Percentiles rank a stretch among this genome's conserved stretches.
Evolutionary conservation across 2,329 filamentous ascomycete species (phyloP).

Genomic region (Sclerotinia minor): DNA sequence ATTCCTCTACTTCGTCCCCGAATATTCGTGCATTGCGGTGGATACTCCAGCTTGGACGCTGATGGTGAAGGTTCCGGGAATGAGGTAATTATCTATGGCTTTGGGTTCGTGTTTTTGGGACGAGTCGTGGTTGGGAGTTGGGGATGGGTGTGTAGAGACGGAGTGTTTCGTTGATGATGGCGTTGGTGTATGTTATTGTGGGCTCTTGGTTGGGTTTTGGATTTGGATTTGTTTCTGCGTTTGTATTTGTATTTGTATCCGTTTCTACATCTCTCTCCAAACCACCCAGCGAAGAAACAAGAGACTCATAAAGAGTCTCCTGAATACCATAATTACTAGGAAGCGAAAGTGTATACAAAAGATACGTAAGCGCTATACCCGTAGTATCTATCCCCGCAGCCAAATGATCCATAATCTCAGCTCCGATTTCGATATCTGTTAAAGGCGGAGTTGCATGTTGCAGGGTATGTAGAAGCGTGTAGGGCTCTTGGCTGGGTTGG

Average conservation of each 20-base stretch:
- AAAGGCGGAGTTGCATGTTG: conserved; percentile 47
- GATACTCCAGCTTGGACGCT: conserved; percentile 63
- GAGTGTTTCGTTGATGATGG: conserved; percentile 61
- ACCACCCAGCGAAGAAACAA: not conserved
- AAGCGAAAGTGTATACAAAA: conserved; percentile 70
- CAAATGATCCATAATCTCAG: conserved; percentile 70
- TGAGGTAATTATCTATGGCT: conserved; percentile 54
- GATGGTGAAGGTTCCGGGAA: conserved; percentile 57
- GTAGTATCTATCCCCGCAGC: conserved; percentile 72
- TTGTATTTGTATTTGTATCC: not conserved
- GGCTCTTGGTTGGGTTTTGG: conserved; percentile 39
- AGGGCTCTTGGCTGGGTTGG: conserved; percentile 50
- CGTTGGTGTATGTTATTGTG: conserved; percentile 59
- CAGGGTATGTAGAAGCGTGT: conserved; percentile 59
- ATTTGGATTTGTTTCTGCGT: not conserved
- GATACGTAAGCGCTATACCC: conserved; percentile 66
- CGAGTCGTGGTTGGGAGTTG: conserved; percentile 64
- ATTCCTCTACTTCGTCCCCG: conserved; percentile 68
- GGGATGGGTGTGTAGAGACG: conserved; percentile 65
- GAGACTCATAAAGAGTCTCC: conserved; percentile 47
- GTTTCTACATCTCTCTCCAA: not conserved
- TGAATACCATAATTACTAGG: conserved; percentile 55
- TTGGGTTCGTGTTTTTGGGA: conserved; percentile 50
- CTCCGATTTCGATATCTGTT: conserved; percentile 57
- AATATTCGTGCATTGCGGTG: conserved; percentile 68